phyloP scores from a whole-genome alignment of 139 green algal genomes.

The Nannochloris sp. region DNA sequence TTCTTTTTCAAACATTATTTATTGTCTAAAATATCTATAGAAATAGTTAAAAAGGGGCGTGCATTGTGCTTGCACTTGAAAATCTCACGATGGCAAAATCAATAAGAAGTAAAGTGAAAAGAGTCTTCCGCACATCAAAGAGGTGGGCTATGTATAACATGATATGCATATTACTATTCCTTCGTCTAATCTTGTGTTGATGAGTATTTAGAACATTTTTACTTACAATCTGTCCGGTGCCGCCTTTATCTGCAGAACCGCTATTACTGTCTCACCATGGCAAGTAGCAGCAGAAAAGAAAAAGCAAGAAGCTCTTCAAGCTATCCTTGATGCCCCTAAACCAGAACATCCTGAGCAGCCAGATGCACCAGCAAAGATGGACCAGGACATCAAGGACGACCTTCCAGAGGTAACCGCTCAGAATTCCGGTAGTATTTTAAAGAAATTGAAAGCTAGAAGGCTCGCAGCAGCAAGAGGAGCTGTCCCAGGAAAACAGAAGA shows the following conservation, averaged over 20 bases:
- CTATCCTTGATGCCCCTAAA: conserved; percentile 19
- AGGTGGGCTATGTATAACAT: neutral
- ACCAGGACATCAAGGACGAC: conserved; percentile 19
- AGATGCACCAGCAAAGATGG: conserved; percentile 7
- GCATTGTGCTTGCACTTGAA: neutral
- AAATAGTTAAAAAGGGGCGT: neutral
- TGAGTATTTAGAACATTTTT: neutral
- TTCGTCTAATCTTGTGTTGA: too few species aligned
- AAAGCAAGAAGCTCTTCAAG: conserved; percentile 10
- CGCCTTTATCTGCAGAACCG: neutral
- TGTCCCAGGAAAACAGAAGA: neutral
- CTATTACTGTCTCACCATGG: conserved; percentile 2
- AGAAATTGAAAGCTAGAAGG: conserved; percentile 1
- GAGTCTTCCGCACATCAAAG: conserved; percentile 23
- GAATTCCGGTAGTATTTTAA: conserved; percentile 1
- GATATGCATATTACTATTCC: too few species aligned
- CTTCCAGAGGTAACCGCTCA: conserved; percentile 1
- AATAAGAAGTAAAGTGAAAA: conserved; percentile 23
- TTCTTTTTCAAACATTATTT: neutral
- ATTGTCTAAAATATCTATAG: too few species aligned
- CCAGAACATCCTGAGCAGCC: neutral
- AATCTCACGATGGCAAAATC: conserved; percentile 20
- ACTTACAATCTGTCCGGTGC: neutral
- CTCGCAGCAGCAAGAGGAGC: neutral
- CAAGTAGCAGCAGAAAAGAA: conserved; percentile 8